Conservation (phyloP, 108 stramenopile species). For the Fragilariopsis cylindrus region DNA sequence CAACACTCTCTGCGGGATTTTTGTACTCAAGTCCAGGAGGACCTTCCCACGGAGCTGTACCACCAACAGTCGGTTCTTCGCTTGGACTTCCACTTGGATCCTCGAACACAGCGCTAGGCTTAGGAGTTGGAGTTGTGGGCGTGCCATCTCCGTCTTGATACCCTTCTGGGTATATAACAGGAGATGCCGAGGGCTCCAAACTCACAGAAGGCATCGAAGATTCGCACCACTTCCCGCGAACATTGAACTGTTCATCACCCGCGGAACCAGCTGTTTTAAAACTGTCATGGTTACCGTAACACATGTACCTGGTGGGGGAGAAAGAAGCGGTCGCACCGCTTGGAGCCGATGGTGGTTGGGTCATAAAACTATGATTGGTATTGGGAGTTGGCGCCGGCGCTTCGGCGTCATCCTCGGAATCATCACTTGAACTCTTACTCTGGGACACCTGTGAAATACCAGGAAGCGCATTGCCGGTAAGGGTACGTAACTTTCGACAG, state of each 20-base stretch:
- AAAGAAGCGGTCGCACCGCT: constrained; percentile 20
- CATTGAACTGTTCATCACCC: constrained; percentile 15
- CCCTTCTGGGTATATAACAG: constrained; percentile 3
- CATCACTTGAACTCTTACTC: not conserved
- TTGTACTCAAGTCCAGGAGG: too few species aligned
- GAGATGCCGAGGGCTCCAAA: constrained; percentile 33
- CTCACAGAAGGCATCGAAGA: constrained; percentile 42
- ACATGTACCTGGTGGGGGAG: constrained; percentile 35
- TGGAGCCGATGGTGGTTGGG: constrained; percentile 6
- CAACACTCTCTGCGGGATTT: too few species aligned
- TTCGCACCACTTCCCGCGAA: constrained; percentile 32
- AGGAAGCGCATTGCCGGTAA: constrained; percentile 1
- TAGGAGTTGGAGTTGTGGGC: not conserved
- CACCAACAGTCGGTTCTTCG: too few species aligned
- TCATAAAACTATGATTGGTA: not conserved
- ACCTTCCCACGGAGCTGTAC: too few species aligned
- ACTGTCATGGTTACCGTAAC: constrained; percentile 32
- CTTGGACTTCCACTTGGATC: too few species aligned
- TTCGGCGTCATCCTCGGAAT: not conserved
- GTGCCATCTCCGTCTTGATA: not conserved
- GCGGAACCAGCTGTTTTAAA: not conserved
- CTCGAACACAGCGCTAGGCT: not conserved
- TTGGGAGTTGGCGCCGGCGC: not conserved
- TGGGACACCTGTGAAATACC: not conserved
- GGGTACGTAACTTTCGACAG: constrained; percentile 14